A percentile compares a stretch with the other conserved stretches of the same genome.
Evolutionary conservation across 2,329 filamentous ascomycete species (phyloP).

Genomic region (Hypoxylon sp.): DNA sequence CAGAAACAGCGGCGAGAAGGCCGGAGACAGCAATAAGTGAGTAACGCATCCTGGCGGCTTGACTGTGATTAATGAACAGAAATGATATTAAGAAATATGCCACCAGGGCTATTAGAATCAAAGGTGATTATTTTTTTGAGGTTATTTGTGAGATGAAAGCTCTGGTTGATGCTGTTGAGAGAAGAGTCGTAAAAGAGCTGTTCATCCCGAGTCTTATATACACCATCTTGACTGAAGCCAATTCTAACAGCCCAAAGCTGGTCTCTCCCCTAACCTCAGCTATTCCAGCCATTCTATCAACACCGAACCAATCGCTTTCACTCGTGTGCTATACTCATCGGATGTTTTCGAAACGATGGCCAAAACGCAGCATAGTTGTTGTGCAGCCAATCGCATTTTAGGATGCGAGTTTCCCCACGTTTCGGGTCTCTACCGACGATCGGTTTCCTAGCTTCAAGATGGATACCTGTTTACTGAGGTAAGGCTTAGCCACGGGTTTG

Average conservation of each 20-base stretch:
- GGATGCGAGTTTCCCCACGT: conserved; percentile 24
- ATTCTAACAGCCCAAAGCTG: background rate
- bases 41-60: conserved; percentile 50
- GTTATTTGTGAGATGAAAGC: conserved; percentile 20
- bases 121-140: conserved; percentile 29
- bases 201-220: conserved; percentile 39
- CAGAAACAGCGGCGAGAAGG: conserved; percentile 48
- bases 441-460: conserved; percentile 12
- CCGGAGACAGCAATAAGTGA: conserved; percentile 47
- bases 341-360: conserved; percentile 42
- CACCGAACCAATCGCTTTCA: conserved; percentile 19
- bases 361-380: conserved; percentile 34
- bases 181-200: conserved; percentile 15
- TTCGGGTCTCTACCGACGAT: conserved; percentile 20
- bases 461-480: conserved; percentile 1
- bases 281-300: background rate
- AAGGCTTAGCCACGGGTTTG: conserved; percentile 16
- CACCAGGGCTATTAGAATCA: conserved; percentile 48
- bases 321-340: conserved; percentile 26
- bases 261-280: conserved; percentile 2
- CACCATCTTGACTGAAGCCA: conserved; percentile 19
- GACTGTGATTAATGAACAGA: conserved; percentile 19
- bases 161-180: conserved; percentile 34
- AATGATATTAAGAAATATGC: conserved; percentile 38
- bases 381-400: conserved; percentile 43